Conservation (phyloP, 2,329 filamentous ascomycete genomes). For the Apiospora arundinis region DNA sequence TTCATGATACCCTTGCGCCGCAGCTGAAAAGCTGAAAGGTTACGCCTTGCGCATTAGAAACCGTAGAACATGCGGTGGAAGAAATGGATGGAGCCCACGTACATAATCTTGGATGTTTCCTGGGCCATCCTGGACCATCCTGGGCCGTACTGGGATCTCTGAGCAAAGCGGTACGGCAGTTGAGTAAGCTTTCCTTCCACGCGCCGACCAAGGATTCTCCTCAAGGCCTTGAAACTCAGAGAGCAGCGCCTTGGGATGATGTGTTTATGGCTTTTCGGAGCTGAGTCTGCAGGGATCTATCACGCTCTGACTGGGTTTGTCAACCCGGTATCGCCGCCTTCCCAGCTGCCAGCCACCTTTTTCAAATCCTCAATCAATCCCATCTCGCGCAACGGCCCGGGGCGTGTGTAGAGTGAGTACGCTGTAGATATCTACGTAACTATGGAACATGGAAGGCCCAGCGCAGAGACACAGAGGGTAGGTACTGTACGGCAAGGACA, state of each 20-base stretch:
- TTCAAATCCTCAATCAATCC: not conserved
- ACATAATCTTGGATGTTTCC: not conserved
- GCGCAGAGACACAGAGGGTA: not conserved
- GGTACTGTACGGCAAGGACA: constrained; percentile 1
- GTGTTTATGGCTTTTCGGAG: not conserved
- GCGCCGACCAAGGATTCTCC: not conserved
- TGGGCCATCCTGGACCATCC: not conserved
- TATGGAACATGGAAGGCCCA: not conserved
- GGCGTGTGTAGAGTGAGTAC: not conserved
- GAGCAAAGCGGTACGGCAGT: not conserved
- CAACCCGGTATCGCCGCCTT: not conserved
- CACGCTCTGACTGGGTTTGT: not conserved
- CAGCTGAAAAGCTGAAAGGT: constrained; percentile 12
- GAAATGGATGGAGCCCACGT: constrained; percentile 8
- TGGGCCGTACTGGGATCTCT: not conserved
- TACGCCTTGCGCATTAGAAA: not conserved
- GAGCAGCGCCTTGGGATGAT: not conserved
- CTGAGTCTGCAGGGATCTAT: not conserved
- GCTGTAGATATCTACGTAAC: not conserved
- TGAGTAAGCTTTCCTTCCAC: not conserved
- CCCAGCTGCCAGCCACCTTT: not conserved
- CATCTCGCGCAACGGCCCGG: not conserved
- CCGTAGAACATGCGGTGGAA: constrained; percentile 15
- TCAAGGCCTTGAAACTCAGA: not conserved
- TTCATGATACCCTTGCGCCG: not conserved